These are phyloP conservation scores for Rhytidhysteron rufulum DNA, from an alignment of 2,329 filamentous ascomycete species.

Conservation along the genomic window DNA sequence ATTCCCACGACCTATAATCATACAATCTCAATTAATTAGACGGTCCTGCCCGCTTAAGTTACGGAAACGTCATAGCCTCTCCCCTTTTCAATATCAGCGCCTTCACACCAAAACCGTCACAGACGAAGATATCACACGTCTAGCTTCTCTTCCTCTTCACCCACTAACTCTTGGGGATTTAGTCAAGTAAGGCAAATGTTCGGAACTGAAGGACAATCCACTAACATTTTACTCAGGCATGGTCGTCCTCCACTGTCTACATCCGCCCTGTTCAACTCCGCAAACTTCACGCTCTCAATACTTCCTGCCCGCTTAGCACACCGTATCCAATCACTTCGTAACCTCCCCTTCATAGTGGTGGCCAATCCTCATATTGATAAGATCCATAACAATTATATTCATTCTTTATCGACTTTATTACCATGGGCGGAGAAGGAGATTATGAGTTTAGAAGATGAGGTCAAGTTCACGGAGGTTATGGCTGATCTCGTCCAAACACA, in stretches of 20 bases:
- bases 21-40: constrained; percentile 34
- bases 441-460: constrained; percentile 77
- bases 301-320: constrained; percentile 89
- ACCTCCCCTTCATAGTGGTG: constrained; percentile 95
- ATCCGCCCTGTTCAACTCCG: constrained; percentile 77
- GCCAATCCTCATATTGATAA: constrained; percentile 93
- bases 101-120: constrained; percentile 44
- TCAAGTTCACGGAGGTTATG: constrained; percentile 86
- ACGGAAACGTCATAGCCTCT: constrained; percentile 8
- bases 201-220: constrained; percentile 9
- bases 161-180: constrained; percentile 82
- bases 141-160: constrained; percentile 75
- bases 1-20: constrained; percentile 30
- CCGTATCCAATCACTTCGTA: constrained; percentile 87
- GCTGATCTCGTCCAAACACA: constrained; percentile 95
- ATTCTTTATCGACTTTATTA: constrained; percentile 84
- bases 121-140: constrained; percentile 72
- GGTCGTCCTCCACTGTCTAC: constrained; percentile 82
- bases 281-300: constrained; percentile 91
- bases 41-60: constrained; percentile 25
- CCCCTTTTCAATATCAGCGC: background rate
- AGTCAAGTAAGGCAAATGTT: constrained; percentile 61
- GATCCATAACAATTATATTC: constrained; percentile 95
- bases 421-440: constrained; percentile 75
- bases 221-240: constrained; percentile 44